phyloP scores from a whole-genome alignment of 75 land plant species.

The Cupressus sempervirens region DNA sequence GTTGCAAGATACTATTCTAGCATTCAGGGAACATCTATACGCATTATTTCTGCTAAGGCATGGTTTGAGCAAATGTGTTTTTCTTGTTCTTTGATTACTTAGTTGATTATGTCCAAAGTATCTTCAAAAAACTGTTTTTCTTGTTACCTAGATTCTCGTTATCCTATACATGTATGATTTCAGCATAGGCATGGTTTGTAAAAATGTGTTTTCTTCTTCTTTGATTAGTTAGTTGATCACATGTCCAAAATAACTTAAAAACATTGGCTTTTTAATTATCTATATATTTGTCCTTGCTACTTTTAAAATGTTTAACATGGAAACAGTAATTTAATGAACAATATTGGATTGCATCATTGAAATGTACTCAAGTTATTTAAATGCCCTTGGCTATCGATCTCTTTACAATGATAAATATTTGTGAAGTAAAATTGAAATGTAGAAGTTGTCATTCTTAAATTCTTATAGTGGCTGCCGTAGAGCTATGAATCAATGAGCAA shows the following conservation, averaged over 20 bases:
- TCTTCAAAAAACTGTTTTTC: not conserved
- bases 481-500: not conserved
- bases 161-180: not conserved
- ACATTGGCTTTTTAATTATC: not conserved
- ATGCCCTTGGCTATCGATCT: not conserved
- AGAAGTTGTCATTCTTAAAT: not conserved
- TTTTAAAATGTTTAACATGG: not conserved
- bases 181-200: not conserved
- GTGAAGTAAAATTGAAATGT: constrained; percentile 2
- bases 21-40: not conserved
- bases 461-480: not conserved
- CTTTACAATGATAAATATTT: not conserved
- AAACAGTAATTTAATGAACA: not conserved
- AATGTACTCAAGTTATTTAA: not conserved
- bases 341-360: not conserved
- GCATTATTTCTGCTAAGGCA: not conserved
- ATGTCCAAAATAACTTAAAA: not conserved
- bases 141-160: not conserved
- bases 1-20: not conserved
- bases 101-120: not conserved
- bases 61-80: not conserved
- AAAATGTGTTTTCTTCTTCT: not conserved
- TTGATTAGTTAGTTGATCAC: not conserved
- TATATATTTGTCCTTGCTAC: not conserved
- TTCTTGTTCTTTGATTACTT: not conserved